phyloP scores from a whole-genome alignment of 441 rosid species.

The Populus hybrid region DNA sequence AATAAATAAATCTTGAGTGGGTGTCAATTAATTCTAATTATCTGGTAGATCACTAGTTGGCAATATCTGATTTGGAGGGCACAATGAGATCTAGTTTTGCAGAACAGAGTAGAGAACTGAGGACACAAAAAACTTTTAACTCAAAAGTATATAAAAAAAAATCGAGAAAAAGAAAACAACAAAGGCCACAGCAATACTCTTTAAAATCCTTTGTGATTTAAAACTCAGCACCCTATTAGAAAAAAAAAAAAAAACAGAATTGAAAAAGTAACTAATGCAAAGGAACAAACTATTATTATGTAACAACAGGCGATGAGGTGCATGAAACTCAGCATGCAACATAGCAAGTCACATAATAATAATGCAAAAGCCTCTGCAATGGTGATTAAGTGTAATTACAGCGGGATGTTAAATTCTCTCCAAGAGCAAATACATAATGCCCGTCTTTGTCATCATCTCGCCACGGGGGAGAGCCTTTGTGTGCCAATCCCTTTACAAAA shows the following conservation, averaged over 20 bases:
- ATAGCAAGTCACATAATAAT: conserved; percentile 18
- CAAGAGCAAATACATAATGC: conserved; percentile 61
- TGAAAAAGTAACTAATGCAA: background rate
- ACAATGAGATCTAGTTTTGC: background rate
- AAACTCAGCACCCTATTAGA: background rate
- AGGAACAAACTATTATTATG: background rate
- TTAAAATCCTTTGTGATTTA: background rate
- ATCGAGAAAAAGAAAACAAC: no score
- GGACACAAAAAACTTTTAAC: background rate
- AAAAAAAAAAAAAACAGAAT: background rate
- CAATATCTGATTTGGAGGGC: background rate
- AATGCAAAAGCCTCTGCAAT: conserved; percentile 19
- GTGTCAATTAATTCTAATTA: background rate
- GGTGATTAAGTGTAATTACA: conserved; percentile 54
- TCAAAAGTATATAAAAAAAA: background rate
- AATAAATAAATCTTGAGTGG: background rate
- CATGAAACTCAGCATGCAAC: conserved; percentile 12
- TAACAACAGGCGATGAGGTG: background rate
- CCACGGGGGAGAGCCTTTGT: conserved; percentile 65
- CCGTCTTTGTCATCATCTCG: conserved; percentile 73
- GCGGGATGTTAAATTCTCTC: conserved; percentile 71
- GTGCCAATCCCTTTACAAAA: conserved; percentile 49
- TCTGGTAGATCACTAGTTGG: background rate
- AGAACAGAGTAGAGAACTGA: background rate
- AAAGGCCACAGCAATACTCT: background rate